A percentile compares a stretch with the other conserved stretches of the same genome.
These are phyloP conservation scores for Alternaria arbusti DNA, from an alignment of 2,329 filamentous ascomycete species.

Conservation along the genomic window DNA sequence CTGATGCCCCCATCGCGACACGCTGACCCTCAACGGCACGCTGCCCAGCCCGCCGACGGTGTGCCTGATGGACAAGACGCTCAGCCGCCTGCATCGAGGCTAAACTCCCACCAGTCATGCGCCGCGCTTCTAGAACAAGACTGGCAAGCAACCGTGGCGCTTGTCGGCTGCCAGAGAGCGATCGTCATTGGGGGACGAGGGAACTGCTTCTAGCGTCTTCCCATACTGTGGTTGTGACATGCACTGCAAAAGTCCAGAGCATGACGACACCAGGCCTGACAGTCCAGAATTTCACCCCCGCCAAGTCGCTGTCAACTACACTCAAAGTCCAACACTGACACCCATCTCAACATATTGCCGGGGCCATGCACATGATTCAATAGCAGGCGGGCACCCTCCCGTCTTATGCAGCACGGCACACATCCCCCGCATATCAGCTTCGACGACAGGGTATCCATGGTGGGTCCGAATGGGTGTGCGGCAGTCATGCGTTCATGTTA, in stretches of 20 bases:
- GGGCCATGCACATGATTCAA: not conserved
- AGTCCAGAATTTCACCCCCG: not conserved
- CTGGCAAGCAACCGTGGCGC: conserved; percentile 11
- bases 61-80: conserved; percentile 6
- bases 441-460: not conserved
- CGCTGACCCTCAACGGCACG: not conserved
- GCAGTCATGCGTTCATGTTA: not conserved
- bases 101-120: conserved; percentile 16
- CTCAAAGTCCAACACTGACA: not conserved
- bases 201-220: conserved; percentile 17
- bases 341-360: not conserved
- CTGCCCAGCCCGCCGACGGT: not conserved
- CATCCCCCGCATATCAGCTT: conserved; percentile 9
- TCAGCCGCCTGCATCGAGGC: not conserved
- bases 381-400: not conserved
- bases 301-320: not conserved
- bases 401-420: conserved; percentile 5
- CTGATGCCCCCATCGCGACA: not conserved
- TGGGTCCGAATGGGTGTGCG: not conserved
- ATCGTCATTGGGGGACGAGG: not conserved
- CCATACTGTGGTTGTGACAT: conserved; percentile 12
- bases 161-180: conserved; percentile 9
- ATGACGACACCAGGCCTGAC: not conserved
- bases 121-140: conserved; percentile 8
- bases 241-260: conserved; percentile 5